Percentiles rank a stretch among this genome's conserved stretches.
phyloP scores from a whole-genome alignment of 192 early-diverging fungal species.

The Mortierella alpina region DNA sequence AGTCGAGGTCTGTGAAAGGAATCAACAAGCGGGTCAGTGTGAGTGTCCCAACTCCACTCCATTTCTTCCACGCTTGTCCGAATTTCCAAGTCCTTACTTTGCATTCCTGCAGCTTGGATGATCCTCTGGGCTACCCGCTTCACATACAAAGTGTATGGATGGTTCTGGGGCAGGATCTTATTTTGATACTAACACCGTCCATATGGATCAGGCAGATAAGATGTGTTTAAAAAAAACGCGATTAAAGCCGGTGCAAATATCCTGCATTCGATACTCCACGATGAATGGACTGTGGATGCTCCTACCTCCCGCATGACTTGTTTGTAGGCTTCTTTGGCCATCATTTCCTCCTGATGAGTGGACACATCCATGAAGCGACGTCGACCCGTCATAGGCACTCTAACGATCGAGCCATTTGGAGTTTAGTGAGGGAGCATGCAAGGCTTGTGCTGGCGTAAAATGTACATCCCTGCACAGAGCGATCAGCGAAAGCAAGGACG shows the following conservation, averaged over 20 bases:
- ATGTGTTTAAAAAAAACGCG: neutral
- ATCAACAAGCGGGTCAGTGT: neutral
- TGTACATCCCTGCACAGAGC: neutral
- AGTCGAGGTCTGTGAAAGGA: conserved; percentile 65
- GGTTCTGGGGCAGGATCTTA: conserved; percentile 75
- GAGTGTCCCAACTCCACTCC: too few relatives aligned
- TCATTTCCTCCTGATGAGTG: conserved; percentile 64
- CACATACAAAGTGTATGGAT: conserved; percentile 75
- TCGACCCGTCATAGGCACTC: conserved; percentile 75
- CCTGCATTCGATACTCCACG: neutral
- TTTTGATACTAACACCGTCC: conserved; percentile 54
- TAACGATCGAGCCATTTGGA: neutral
- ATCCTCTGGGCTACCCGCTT: conserved; percentile 74
- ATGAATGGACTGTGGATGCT: too few relatives aligned
- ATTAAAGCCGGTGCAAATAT: neutral
- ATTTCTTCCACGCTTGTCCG: neutral
- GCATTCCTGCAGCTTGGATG: conserved; percentile 76
- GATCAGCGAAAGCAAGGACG: neutral
- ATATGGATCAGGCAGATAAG: too few relatives aligned
- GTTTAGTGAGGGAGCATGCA: neutral
- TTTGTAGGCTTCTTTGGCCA: conserved; percentile 78
- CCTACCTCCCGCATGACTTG: conserved; percentile 69
- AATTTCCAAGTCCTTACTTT: conserved; percentile 29
- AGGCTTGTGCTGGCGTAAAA: neutral
- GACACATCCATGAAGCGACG: conserved; percentile 77